Base-by-base conservation (phyloP, 192 early-diverging fungal genomes). In the Gigaspora rosea region DNA sequence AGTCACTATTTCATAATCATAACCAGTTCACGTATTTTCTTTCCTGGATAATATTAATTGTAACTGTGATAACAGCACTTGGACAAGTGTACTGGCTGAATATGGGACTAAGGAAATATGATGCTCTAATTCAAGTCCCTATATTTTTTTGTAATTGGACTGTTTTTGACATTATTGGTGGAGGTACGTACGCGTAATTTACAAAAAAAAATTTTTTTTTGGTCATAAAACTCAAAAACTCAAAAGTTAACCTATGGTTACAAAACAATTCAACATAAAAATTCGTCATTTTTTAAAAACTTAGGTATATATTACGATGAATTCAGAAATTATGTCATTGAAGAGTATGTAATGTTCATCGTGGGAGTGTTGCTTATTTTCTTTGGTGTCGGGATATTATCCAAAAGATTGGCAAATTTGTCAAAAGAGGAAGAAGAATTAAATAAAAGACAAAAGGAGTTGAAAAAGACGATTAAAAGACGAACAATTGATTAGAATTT, bases 41-140 rank as follows among this genome's bases (percentile, higher is more conserved):
- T 22, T 80, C 93, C 6, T 95, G 90, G 89, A 75, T 88, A 66
- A 92, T 95, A 73, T 77, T 91, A 52, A 76, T 86, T 5, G 88
- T 94, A 22, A 95, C 92, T 0, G 85, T 90, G n/a, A 84, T 90
- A 66, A 94, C 92, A 15, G 93, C 92, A 3, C 85, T 92, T 0
- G 87, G 88, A 4, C 93, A 94, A 81, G 88, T 95, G 33, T 94
- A 93, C 79, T 95, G 92, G 92, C 92, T 95, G 54, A 95, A 92
- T 79, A 92, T 92, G 86, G 94, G 94, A 0, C 77, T 95, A 11
- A 86, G 87, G 63, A 84, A 92, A 49, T 95, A 95, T 78, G 94
- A 95, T 69, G 94, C 94, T 0, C 67, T 95, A 68, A 83, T 95
- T 6, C 94, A 95, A 71, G 91, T 95, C 33, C 94, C 94, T 0